Base-by-base conservation (phyloP, 176 grass and related monocot genomes). In the Rhynchospora pubera region DNA sequence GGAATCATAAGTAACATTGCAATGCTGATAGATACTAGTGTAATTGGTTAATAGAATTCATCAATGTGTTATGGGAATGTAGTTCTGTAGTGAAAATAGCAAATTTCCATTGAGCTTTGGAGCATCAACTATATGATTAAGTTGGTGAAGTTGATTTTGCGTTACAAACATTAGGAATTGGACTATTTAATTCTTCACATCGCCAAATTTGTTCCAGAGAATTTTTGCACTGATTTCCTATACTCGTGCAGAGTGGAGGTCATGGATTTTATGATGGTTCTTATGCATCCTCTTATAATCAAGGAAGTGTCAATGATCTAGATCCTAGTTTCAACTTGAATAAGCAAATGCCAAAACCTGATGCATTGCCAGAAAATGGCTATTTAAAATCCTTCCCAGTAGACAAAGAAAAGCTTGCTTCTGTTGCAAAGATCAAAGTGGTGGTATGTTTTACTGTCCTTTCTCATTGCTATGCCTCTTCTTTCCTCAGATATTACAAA, bases 401-500 rank as follows among this genome's bases (percentile, higher is more conserved):
- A n/a, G 94, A 97, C 61, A 99, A 99, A 72, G 97, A 93, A 55
- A 99, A 90, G 80, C 60, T 83, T 72, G 82, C 89, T 58, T 87
- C 90, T 59, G 97, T 89, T 86, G 97, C 93, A 2, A 99, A 99
- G 85, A 99, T 99, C 84, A 99, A 99, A 99, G 97, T 99, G 53
- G 97, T 99, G 97, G 97, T 99, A 93, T 71, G 96, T 70, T 87
- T 47, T 63, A 83, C 72, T 77, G 2, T 23, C 58, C 67, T 76
- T 79, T 14, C 47, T 14, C 62, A 81, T 48, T 4, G 34, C 34
- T 39, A 3, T 74, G 57, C 66, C 45, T 86, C 28, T 84, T 39
- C 34, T 3, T 71, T 42, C 7, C 13, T 42, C 63, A 56, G 44
- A 72, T 5, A n/a, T 52, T 65, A 65, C 39, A 65, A 42, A 65